Conservation (phyloP, 139 green algal genomes). For the Picochlorum sp. region DNA sequence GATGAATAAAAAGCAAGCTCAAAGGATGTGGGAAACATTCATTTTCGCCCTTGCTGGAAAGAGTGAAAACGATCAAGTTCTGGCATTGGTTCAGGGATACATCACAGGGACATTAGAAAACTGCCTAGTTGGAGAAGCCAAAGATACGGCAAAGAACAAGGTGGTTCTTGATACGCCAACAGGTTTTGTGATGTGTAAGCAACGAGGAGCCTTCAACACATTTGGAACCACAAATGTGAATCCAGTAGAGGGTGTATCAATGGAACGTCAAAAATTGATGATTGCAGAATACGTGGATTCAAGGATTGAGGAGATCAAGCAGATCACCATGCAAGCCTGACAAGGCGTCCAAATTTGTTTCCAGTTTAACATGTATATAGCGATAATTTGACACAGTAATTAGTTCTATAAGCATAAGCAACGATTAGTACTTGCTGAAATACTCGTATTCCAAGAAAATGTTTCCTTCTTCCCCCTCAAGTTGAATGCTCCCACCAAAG, state of each 20-base stretch:
- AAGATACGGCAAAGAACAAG: slow-evolving; percentile 4
- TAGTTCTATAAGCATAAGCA: background rate
- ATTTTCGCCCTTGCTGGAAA: background rate
- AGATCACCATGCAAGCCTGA: no score
- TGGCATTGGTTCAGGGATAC: background rate
- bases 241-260: background rate
- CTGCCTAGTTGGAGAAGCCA: background rate
- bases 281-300: background rate
- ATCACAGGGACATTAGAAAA: background rate
- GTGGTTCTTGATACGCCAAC: background rate
- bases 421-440: slow-evolving; percentile 76
- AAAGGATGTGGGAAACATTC: slow-evolving; percentile 1
- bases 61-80: background rate
- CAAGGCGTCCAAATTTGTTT: no score
- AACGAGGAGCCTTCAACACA: no score
- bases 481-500: slow-evolving; percentile 54
- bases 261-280: background rate
- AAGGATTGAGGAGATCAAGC: background rate
- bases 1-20: slow-evolving; percentile 19
- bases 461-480: slow-evolving; percentile 23
- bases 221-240: background rate
- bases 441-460: slow-evolving; percentile 86
- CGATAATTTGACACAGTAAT: background rate
- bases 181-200: slow-evolving; percentile 10
- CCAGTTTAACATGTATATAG: background rate